These are phyloP conservation scores for Solanum rostratum DNA, from an alignment of 257 asterid species.

Conservation along the genomic window DNA sequence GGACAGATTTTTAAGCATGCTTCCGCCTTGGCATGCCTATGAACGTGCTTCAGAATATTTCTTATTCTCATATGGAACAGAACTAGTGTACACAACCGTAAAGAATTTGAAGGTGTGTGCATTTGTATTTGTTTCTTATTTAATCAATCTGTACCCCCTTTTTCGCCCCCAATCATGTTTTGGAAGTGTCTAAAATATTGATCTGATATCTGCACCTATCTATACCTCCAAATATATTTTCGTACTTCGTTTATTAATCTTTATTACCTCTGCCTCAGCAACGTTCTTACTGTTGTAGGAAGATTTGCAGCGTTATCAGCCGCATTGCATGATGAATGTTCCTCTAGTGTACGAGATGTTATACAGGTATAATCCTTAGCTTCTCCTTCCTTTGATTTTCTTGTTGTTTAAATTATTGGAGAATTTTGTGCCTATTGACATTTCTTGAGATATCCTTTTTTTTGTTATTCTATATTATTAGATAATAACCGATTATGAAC, in stretches of 20 bases:
- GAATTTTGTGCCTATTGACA: background rate
- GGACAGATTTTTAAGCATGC: slow-evolving; percentile 85
- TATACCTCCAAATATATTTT: no score
- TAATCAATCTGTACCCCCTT: background rate
- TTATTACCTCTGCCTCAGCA: no score
- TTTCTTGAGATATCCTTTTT: background rate
- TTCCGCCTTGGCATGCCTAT: slow-evolving; percentile 98
- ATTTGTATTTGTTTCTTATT: background rate
- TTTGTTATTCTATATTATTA: background rate
- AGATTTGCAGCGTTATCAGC: slow-evolving; percentile 69
- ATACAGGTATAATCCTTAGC: slow-evolving; percentile 41
- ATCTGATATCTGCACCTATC: no score
- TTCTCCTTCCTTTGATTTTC: background rate
- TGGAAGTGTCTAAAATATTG: background rate
- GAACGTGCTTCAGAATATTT: slow-evolving; percentile 86
- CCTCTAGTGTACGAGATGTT: slow-evolving; percentile 90
- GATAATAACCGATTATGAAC: background rate
- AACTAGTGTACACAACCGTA: slow-evolving; percentile 71
- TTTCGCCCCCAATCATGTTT: background rate
- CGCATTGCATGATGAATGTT: slow-evolving; percentile 71
- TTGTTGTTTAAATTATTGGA: background rate
- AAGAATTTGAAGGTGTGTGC: slow-evolving; percentile 52
- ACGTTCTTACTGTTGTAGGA: slow-evolving; percentile 40
- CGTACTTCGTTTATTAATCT: no score
- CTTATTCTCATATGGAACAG: slow-evolving; percentile 56